Base-by-base conservation (phyloP, 768 basidiomycete genomes). In the Pulveroboletus sp. region DNA sequence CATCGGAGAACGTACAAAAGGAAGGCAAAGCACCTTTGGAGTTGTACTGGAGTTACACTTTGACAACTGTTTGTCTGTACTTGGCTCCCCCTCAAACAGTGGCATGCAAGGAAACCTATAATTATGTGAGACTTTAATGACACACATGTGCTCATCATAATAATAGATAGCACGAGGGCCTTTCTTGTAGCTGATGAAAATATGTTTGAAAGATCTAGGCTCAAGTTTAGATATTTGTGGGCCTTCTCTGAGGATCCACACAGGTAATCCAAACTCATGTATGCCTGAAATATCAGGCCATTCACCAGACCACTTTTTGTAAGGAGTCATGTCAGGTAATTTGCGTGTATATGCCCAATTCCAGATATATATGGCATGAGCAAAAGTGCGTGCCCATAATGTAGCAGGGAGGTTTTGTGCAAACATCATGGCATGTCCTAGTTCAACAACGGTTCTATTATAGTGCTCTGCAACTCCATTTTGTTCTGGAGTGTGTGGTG, bases 391-490 rank as follows among this genome's bases (percentile, higher is more conserved):
- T 0, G 63, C 63, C 70, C 73, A 74, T 7, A 47, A 4, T 12
- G 38, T 17, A 6, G 8, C 3, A 0, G 23, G 68, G 0, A 70
- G 13, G 30, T 13, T 5, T 61, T 20, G 27, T 43, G 48, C 55
- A 1, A 57, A 55, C 26, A 76, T 4, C 70, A 75, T 74, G 0
- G 68, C 58, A 0, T 55, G 30, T 2, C 55, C 62, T 6, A 71
- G 34, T 43, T 72, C 63, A 0, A 70, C 19, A 1, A 70, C 24
- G 0, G 68, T 73, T 5, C 57, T 32, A 43, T 75, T 75, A 12
- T 63, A 62, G 0, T 63, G 39, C 32, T 78, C 73, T 0, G 73
- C 65, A 17, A 63, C 45, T 7, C 64, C 68, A 51, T 75, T 75
- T 24, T 74, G 70, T 0, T 65, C 52, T 0, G 69, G 70, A 8